Evolutionary conservation across 129 eudicot species (phyloP), one percentile per base, ranked within the genome.

Genomic region (Flaveria ramosissima): DNA sequence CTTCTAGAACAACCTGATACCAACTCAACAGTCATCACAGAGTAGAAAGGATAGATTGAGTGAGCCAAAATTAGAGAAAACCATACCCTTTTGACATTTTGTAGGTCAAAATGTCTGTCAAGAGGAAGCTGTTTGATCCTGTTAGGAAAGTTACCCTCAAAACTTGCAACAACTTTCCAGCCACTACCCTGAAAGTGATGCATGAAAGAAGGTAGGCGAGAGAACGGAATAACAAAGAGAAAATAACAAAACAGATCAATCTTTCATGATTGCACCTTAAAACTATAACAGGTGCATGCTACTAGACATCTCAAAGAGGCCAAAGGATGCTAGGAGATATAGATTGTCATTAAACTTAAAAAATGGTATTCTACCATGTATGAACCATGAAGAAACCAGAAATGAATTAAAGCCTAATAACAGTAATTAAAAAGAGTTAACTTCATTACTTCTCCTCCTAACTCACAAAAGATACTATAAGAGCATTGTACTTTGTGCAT

Each of bases 91-190:
- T 95, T 95, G 77, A 95, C 99, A 68, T 95, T 95, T 78, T 92
- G 90, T 24, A 95, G 75, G 83, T 95, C 99, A 69, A 95, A 95
- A 81, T 95, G 99, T 80, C 86, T 86, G 79, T 95, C 99, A 78
- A 95, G 84, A 1, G 99, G 99, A 55, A 95, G 96, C 86, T 92
- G 95, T 85, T 95, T 95, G 79, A 95, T 92, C 83, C 97, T 89
- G 66, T 86, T 85, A 15, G 99, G 99, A 71, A 95, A 95, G 66
- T 85, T 95, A 12, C 99, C 99, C 82, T 95, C 99, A 78, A 95
- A 92, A 89, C 97, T 87, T 20, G 96, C 95, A 83, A 95, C 99
- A 74, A 95, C 90, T 83, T 95, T 95, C 94, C 95, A 95, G 11
- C 99, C 99, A 78, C 84, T 84, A 17, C 99, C 99, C 99, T 95